These are phyloP conservation scores for Setaria viridis DNA, from an alignment of 202 grass and related monocot genomes.

Conservation along the genomic window DNA sequence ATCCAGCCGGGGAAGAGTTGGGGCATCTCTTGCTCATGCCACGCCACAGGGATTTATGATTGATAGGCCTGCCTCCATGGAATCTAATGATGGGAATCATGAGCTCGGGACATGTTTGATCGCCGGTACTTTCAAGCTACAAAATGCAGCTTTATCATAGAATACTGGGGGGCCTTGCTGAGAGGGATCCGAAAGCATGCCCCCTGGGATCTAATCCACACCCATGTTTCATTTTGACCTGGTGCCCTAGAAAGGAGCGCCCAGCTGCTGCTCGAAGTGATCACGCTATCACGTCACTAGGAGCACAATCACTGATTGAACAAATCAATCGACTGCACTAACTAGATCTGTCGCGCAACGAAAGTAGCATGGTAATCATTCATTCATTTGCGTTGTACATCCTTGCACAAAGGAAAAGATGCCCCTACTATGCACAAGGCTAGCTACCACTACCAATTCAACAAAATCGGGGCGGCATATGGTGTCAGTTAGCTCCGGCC, in stretches of 20 bases:
- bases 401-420: constrained; percentile 7
- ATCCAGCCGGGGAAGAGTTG: not conserved
- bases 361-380: constrained; percentile 7
- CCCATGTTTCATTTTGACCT: not conserved
- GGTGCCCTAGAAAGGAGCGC: not conserved
- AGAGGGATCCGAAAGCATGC: not conserved
- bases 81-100: constrained; percentile 50
- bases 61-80: not conserved
- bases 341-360: not conserved
- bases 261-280: not conserved
- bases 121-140: not conserved
- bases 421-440: constrained; percentile 44
- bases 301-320: not conserved
- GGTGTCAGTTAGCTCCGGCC: constrained; percentile 51
- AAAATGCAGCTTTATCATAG: not conserved
- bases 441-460: constrained; percentile 3
- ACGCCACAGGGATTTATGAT: not conserved
- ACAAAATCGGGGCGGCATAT: constrained; percentile 58
- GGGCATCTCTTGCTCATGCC: not conserved
- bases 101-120: not conserved
- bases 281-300: not conserved
- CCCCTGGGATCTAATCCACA: not conserved
- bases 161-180: not conserved
- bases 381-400: not conserved
- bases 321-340: not conserved